Conservation (phyloP, 768 basidiomycete genomes). For the Hortiboletus campestris region DNA sequence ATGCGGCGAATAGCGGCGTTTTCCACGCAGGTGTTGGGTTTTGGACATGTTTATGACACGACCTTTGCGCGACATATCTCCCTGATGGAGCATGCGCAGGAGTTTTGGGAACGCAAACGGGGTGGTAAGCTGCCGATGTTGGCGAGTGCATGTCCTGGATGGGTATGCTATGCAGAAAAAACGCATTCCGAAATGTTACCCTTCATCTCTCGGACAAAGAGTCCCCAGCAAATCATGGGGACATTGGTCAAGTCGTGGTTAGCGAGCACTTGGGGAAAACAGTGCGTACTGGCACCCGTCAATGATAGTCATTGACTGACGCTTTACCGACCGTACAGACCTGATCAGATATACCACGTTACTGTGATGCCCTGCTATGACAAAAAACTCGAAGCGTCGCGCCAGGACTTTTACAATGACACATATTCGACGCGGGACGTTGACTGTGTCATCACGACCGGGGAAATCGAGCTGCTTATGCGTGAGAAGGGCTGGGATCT, state of each 20-base stretch:
- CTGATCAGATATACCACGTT: constrained; percentile 90
- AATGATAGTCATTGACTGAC: background rate
- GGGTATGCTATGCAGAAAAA: constrained; percentile 99
- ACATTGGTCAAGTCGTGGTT: constrained; percentile 91
- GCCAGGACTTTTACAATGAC: constrained; percentile 88
- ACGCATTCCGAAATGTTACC: constrained; percentile 92
- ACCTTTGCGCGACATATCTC: constrained; percentile 91
- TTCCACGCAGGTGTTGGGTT: constrained; percentile 64
- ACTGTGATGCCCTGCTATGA: constrained; percentile 99
- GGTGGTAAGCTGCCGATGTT: constrained; percentile 72
- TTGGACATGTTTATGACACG: constrained; percentile 87
- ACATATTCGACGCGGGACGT: constrained; percentile 85
- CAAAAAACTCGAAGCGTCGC: constrained; percentile 97
- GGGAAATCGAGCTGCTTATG: constrained; percentile 86
- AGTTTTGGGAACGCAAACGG: constrained; percentile 73
- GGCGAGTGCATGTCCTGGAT: constrained; percentile 95
- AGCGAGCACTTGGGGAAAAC: constrained; percentile 59
- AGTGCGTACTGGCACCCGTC: constrained; percentile 45
- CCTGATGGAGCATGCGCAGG: constrained; percentile 74
- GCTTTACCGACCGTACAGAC: constrained; percentile 42
- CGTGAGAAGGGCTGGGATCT: constrained; percentile 81
- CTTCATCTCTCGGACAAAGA: constrained; percentile 84
- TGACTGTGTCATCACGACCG: constrained; percentile 96
- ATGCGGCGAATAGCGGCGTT: constrained; percentile 73
- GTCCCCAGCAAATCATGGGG: constrained; percentile 94